phyloP scores from a whole-genome alignment of 2,329 filamentous ascomycete species.

The Biscogniauxia marginata region DNA sequence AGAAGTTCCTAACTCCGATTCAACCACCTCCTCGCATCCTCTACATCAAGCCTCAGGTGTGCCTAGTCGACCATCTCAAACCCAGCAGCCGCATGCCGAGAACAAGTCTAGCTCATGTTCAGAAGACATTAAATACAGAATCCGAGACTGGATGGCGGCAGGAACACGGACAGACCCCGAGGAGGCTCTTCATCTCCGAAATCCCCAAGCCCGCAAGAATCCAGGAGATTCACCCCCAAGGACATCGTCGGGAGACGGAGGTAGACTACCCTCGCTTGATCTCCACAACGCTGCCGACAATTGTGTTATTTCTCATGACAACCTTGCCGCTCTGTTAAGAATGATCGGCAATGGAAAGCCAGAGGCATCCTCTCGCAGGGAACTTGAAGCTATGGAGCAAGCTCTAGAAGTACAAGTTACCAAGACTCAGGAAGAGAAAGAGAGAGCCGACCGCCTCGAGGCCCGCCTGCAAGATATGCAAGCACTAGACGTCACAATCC shows the following conservation, averaged over 20 bases:
- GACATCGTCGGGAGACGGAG: neutral
- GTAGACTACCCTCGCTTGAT: neutral
- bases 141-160: no score
- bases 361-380: neutral
- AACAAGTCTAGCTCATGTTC: no score
- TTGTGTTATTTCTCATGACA: neutral
- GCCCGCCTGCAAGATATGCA: neutral
- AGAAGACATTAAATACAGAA: no score
- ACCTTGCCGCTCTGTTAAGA: neutral
- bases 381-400: neutral
- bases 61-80: no score
- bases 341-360: neutral
- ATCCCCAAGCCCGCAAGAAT: neutral
- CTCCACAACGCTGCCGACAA: neutral
- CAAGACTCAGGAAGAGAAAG: neutral
- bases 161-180: neutral
- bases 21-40: no score
- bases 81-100: no score
- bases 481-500: neutral
- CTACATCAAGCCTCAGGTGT: no score
- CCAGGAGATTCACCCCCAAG: neutral
- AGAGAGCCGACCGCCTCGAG: neutral
- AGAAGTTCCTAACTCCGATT: no score
- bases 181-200: neutral
- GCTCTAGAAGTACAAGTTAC: neutral